These are phyloP conservation scores for Linanthus parryae DNA, from an alignment of 148 eudicot species.

Conservation along the genomic window DNA sequence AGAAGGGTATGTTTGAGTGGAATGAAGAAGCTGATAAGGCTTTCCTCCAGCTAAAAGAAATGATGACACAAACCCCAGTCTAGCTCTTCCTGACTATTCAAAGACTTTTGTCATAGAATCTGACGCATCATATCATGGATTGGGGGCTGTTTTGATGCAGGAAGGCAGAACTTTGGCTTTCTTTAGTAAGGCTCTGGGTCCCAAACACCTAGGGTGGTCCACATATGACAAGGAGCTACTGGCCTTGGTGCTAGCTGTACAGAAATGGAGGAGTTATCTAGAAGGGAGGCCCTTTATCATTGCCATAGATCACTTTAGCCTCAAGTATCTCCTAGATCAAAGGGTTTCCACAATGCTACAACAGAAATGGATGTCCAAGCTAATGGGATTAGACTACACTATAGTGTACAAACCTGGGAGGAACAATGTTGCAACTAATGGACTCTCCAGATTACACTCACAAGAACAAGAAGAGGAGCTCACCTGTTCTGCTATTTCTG, in stretches of 20 bases:
- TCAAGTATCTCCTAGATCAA: no score
- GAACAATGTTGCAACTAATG: background rate
- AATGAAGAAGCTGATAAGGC: background rate
- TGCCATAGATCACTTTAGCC: background rate
- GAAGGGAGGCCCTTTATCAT: background rate
- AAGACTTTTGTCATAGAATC: background rate
- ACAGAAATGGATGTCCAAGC: no score
- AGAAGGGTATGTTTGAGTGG: background rate
- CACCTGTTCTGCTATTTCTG: background rate
- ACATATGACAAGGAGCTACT: no score
- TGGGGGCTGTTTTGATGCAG: no score
- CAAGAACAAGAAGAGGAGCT: no score
- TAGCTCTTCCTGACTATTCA: background rate
- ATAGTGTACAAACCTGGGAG: background rate
- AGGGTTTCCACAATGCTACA: no score
- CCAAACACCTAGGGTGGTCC: no score
- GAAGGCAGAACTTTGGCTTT: no score
- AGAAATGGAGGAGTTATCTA: no score
- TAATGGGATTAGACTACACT: no score
- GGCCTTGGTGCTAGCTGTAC: no score
- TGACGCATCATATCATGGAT: background rate
- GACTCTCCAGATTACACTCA: background rate
- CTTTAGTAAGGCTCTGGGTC: no score
- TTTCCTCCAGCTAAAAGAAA: background rate
- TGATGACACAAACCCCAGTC: background rate